These are phyloP conservation scores for Talaromyces sp. DNA, from an alignment of 2,329 filamentous ascomycete species.

Conservation along the genomic window DNA sequence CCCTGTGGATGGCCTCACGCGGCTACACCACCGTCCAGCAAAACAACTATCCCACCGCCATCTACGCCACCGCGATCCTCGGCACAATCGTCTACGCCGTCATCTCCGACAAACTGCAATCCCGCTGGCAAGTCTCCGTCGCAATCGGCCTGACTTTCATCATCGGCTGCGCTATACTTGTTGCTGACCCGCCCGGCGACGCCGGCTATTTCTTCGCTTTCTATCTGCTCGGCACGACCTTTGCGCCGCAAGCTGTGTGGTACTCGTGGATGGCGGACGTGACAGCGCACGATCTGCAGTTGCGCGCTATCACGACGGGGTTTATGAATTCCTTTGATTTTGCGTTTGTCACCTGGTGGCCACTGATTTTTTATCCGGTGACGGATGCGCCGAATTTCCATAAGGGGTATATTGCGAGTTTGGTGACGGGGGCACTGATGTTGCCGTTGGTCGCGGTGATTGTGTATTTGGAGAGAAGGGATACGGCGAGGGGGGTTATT, in stretches of 20 bases:
- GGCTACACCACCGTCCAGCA: constrained; percentile 41
- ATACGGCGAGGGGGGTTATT: constrained; percentile 20
- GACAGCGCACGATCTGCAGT: constrained; percentile 31
- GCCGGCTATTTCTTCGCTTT: constrained; percentile 41
- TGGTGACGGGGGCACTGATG: constrained; percentile 33
- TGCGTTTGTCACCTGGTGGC: constrained; percentile 40
- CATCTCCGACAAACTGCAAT: constrained; percentile 39
- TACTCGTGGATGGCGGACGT: constrained; percentile 45
- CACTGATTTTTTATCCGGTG: constrained; percentile 37
- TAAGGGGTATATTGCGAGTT: constrained; percentile 37
- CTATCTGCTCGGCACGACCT: constrained; percentile 42
- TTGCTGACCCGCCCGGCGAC: constrained; percentile 28
- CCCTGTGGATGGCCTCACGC: constrained; percentile 41
- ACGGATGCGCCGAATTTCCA: constrained; percentile 36
- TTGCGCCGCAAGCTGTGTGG: constrained; percentile 44
- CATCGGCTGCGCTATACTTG: constrained; percentile 35
- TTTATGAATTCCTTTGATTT: constrained; percentile 44
- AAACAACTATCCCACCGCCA: constrained; percentile 42
- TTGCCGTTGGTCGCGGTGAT: constrained; percentile 35
- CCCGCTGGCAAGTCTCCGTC: constrained; percentile 42
- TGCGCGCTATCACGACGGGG: constrained; percentile 41
- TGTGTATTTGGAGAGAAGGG: constrained; percentile 31
- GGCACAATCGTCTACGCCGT: constrained; percentile 38
- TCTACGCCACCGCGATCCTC: constrained; percentile 39
- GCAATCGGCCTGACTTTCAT: constrained; percentile 41